phyloP scores from a whole-genome alignment of 768 basidiomycete species.

The Albatrellus ellisii region DNA sequence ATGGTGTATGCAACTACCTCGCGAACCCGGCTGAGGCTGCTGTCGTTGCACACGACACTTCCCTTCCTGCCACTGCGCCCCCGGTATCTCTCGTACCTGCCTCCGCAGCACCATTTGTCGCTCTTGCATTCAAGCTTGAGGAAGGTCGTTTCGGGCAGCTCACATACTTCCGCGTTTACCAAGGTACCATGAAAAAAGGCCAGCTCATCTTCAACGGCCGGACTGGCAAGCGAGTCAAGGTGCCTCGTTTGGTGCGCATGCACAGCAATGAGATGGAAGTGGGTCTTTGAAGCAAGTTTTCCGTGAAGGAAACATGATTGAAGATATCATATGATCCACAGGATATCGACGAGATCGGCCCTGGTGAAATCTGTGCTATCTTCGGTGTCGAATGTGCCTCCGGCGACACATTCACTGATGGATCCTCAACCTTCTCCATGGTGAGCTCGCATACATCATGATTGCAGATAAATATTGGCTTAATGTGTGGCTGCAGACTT shows the following conservation, averaged over 20 bases:
- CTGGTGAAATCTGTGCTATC: slow-evolving; percentile 98
- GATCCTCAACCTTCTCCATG: slow-evolving; percentile 86
- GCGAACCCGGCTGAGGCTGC: slow-evolving; percentile 75
- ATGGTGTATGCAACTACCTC: slow-evolving; percentile 92
- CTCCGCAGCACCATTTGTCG: slow-evolving; percentile 77
- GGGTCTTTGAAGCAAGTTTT: slow-evolving; percentile 9
- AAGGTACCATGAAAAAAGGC: slow-evolving; percentile 83
- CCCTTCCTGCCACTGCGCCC: slow-evolving; percentile 48
- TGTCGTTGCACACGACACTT: slow-evolving; percentile 74
- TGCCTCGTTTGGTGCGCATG: slow-evolving; percentile 93
- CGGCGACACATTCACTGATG: slow-evolving; percentile 96
- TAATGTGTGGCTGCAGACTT: slow-evolving; percentile 41
- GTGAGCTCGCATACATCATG: slow-evolving; percentile 29
- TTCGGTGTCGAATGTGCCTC: slow-evolving; percentile 98
- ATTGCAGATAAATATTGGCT: not conserved
- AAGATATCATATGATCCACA: slow-evolving; percentile 17
- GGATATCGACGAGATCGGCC: slow-evolving; percentile 89
- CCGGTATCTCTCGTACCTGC: slow-evolving; percentile 72
- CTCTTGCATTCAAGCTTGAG: slow-evolving; percentile 95
- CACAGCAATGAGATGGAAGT: slow-evolving; percentile 99
- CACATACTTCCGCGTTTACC: slow-evolving; percentile 97
- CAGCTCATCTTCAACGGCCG: slow-evolving; percentile 81
- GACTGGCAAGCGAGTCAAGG: slow-evolving; percentile 95
- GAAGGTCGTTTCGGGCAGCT: slow-evolving; percentile 95
- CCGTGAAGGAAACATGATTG: not conserved